Evolutionary conservation across 2,329 filamentous ascomycete species (phyloP).

Genomic region (Byssothecium circinans): DNA sequence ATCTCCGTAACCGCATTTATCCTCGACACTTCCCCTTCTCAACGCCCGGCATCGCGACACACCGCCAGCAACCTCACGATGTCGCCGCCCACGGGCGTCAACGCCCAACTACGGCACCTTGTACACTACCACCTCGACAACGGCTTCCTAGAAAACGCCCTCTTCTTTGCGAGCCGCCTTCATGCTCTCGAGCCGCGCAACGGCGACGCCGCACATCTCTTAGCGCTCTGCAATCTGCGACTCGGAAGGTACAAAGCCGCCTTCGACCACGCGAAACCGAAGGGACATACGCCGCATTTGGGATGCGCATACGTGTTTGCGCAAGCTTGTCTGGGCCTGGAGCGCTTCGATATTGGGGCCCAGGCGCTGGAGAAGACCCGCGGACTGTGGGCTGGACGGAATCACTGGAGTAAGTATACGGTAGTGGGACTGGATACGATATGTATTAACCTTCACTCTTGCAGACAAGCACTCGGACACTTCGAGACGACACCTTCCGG

Average conservation of each 20-base stretch:
- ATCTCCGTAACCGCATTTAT: slow-evolving; percentile 12
- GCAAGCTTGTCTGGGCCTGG: slow-evolving; percentile 80
- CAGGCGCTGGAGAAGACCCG: slow-evolving; percentile 80
- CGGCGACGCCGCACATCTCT: slow-evolving; percentile 77
- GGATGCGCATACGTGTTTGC: slow-evolving; percentile 92
- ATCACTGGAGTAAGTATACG: slow-evolving; percentile 68
- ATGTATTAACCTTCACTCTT: slow-evolving; percentile 13
- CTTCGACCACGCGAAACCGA: slow-evolving; percentile 75
- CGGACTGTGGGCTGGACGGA: slow-evolving; percentile 73
- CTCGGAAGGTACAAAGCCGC: slow-evolving; percentile 82
- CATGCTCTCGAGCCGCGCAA: slow-evolving; percentile 80
- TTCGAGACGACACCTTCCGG: slow-evolving; percentile 72
- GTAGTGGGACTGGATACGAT: background rate
- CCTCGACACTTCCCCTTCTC: slow-evolving; percentile 8
- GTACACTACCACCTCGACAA: slow-evolving; percentile 84
- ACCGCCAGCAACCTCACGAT: slow-evolving; percentile 44
- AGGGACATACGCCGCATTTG: slow-evolving; percentile 71
- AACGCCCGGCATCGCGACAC: slow-evolving; percentile 11
- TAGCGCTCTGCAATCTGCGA: slow-evolving; percentile 82
- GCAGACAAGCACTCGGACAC: slow-evolving; percentile 73
- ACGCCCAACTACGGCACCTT: slow-evolving; percentile 64
- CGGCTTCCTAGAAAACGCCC: slow-evolving; percentile 81
- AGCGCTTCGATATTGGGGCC: slow-evolving; percentile 78
- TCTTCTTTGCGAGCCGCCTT: slow-evolving; percentile 89
- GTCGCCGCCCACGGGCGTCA: slow-evolving; percentile 60